These are phyloP conservation scores for Boletus huronensis DNA, from an alignment of 768 basidiomycete species.

Conservation along the genomic window DNA sequence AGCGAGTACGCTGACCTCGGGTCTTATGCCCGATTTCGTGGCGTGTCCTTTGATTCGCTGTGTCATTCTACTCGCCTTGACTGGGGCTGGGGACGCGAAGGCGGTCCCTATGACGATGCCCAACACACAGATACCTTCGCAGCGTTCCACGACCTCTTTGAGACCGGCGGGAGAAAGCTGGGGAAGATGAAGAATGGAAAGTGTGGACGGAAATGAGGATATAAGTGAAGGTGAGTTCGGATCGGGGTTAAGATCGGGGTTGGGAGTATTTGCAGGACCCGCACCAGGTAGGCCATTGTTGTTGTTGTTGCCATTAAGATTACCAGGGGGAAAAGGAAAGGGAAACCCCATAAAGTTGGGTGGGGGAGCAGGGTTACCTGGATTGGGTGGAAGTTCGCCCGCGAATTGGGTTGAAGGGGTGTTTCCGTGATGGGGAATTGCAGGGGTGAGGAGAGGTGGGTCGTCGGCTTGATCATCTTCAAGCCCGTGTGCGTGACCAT, in stretches of 20 bases:
- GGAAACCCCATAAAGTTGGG: conserved; percentile 8
- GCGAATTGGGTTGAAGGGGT: neutral
- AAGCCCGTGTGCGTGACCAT: neutral
- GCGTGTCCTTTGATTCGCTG: neutral
- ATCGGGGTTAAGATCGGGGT: conserved; percentile 17
- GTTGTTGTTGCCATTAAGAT: neutral
- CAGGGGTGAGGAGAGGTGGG: conserved; percentile 17
- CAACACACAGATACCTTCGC: conserved; percentile 13
- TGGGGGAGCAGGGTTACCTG: neutral
- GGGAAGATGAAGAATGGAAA: conserved; percentile 29
- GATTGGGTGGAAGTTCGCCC: neutral
- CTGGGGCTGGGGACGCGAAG: conserved; percentile 3
- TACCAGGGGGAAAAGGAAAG: conserved; percentile 1
- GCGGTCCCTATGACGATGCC: conserved; percentile 16
- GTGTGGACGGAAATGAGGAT: conserved; percentile 33
- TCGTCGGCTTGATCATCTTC: conserved; percentile 3
- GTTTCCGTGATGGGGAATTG: neutral
- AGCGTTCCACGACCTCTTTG: conserved; percentile 20
- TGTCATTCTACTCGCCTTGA: neutral
- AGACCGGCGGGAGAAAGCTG: conserved; percentile 19
- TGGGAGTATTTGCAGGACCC: conserved; percentile 2
- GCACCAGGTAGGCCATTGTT: neutral
- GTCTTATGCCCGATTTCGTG: neutral
- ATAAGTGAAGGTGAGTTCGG: conserved; percentile 24
- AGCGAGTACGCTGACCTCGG: conserved; percentile 14